Base-by-base conservation (phyloP, 306 rosid species). In the Datisca glomerata region DNA sequence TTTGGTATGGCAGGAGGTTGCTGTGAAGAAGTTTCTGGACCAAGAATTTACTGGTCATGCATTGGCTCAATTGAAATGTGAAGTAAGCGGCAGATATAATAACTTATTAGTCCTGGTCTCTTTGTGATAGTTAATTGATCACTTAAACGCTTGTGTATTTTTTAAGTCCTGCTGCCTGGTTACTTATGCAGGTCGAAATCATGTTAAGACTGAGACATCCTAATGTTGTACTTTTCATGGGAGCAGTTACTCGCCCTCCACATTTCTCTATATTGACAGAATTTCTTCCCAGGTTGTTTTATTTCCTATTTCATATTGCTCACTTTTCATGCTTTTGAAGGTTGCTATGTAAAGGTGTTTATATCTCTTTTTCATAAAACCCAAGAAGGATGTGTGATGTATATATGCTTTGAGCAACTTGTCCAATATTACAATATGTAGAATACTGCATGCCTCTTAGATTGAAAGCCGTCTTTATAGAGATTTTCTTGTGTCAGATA, bases 171-270 rank as follows among this genome's bases (percentile, higher is more conserved):
- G 25, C 41, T 49, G 23, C 7, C 46, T 47, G 20, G 28, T 56
- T 58, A 63, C 28, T 44, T 41, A 22, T 75, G 51, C 69, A 91
- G 98, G 76, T 91, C 60, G 98, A 91, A 72, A 91, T 91, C 68
- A 91, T 80, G 98, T 61, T 91, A 63, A 80, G 94, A 65, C 57
- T 91, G 66, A 78, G 98, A 64, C 98, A 91, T 73, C 98, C 98
- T 55, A 91, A 91, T 71, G 98, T 91, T 43, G 94, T 91, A 50
- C 98, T 91, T 67, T 91, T 91, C 69, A 91, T 91, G 94, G 98
- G 98, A 42, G 98, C 98, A 16, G 84, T 91, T 59, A 91, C 96
- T 52, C 81, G 93, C 6, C 49, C 92, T 41, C 98, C 98, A 15
- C 85, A 91, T 65, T 85, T 81, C 64, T 91, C 98, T 24, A 91